Percentiles rank a stretch among this genome's conserved stretches.
phyloP scores from a whole-genome alignment of 768 basidiomycete genomes.

The Auricularia heimuer region DNA sequence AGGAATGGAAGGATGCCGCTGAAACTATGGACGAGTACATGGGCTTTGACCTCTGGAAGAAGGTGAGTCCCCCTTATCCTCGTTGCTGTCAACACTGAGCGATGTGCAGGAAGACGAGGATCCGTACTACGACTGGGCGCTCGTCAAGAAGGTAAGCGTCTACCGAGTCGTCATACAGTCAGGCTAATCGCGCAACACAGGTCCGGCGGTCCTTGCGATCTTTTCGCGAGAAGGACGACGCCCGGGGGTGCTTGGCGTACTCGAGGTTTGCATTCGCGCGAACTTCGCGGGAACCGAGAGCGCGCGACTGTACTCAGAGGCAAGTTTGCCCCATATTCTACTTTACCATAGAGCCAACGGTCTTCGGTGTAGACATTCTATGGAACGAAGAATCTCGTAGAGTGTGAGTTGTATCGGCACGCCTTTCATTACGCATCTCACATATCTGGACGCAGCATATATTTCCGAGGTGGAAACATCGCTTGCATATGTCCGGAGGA shows the following conservation, averaged over 20 bases:
- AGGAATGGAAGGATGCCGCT: slow-evolving; percentile 88
- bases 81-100: neutral
- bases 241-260: slow-evolving; percentile 73
- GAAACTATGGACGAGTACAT: slow-evolving; percentile 69
- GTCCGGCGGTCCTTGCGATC: slow-evolving; percentile 65
- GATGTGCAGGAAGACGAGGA: slow-evolving; percentile 53
- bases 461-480: slow-evolving; percentile 68
- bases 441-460: slow-evolving; percentile 46
- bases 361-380: slow-evolving; percentile 61
- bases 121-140: slow-evolving; percentile 82
- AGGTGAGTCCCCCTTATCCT: slow-evolving; percentile 12
- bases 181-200: slow-evolving; percentile 20
- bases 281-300: slow-evolving; percentile 95
- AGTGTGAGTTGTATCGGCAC: slow-evolving; percentile 39
- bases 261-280: slow-evolving; percentile 81
- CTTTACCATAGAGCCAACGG: slow-evolving; percentile 5
- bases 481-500: slow-evolving; percentile 65
- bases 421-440: too few relatives aligned
- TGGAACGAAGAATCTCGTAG: slow-evolving; percentile 84
- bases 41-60: slow-evolving; percentile 86
- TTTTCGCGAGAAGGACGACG: slow-evolving; percentile 69
- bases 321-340: slow-evolving; percentile 14
- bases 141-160: slow-evolving; percentile 57
- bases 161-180: neutral
- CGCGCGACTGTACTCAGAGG: slow-evolving; percentile 82